phyloP scores from a whole-genome alignment of 371 early-diverging fungal genomes.

The Choanephora cucurbitarum region DNA sequence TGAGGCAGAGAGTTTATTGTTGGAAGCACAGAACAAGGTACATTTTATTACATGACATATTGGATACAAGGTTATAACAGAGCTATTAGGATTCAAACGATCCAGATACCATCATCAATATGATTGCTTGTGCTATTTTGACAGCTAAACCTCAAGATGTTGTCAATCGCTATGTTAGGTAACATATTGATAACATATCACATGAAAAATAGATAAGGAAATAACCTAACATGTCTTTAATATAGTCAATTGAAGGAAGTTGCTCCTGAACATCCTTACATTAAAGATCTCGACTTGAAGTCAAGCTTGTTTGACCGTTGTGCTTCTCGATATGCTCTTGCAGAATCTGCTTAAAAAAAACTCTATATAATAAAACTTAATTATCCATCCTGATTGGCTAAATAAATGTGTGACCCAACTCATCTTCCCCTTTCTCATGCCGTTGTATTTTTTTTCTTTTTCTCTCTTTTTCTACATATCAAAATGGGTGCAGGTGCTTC shows the following conservation, averaged over 20 bases:
- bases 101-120: slow-evolving; percentile 88
- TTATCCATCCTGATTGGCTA: not conserved
- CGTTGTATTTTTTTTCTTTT: not conserved
- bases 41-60: too few species aligned
- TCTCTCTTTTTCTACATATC: not conserved
- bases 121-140: slow-evolving; percentile 72
- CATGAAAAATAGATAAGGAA: not conserved
- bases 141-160: slow-evolving; percentile 73
- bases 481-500: slow-evolving; percentile 59
- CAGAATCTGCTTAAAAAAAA: slow-evolving; percentile 41
- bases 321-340: slow-evolving; percentile 45
- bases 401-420: not conserved
- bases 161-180: slow-evolving; percentile 67
- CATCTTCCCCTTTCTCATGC: not conserved
- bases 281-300: slow-evolving; percentile 78
- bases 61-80: too few species aligned
- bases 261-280: slow-evolving; percentile 79
- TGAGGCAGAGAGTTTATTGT: slow-evolving; percentile 83
- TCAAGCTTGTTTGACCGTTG: slow-evolving; percentile 80
- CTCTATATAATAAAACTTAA: slow-evolving; percentile 1
- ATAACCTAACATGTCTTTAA: not conserved
- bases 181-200: too few species aligned
- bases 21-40: slow-evolving; percentile 81
- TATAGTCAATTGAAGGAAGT: slow-evolving; percentile 77
- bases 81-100: slow-evolving; percentile 79